Evolutionary conservation across 2,329 filamentous ascomycete genomes (phyloP), one percentile per base, ranked within the genome.

Genomic region (Neonectria magnoliae): DNA sequence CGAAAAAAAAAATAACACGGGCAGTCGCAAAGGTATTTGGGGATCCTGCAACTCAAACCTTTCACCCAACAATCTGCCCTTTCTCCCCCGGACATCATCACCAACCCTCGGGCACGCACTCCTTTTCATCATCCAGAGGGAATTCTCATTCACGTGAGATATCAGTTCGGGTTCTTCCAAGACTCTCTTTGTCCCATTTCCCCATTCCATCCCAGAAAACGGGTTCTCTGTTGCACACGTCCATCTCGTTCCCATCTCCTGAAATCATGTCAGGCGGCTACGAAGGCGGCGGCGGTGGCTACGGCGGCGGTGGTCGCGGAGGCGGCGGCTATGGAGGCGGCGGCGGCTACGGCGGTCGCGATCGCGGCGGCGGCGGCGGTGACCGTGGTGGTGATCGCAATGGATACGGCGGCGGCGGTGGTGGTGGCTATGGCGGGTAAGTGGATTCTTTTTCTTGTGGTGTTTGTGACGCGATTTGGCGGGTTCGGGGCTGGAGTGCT

Each of bases 321-420:
- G 67, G 67, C 66, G 71, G 70, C 57, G 66, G 68, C 22, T 16
- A 14, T 42, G 71, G 72, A 64, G 64, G 65, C 58, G 67, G 67
- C 50, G 67, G 72, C 57, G 72, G 77, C 57, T 73, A 75, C 54
- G 72, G 75, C 60, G 69, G 69, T 62, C 71, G 73, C 65, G 70
- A 75, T 61, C 68, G 72, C 62, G 78, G 76, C 62, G 70, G 75
- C 55, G 74, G 77, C 38, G 38, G 79, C 60, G 71, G 75, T 58
- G 78, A 79, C 74, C 84, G 84, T 62, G 84, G 85, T 79, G 79
- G 85, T 79, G 79, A 80, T 64, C 76, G 78, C 68, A 80, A 79
- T 68, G 79, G 78, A 61, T 77, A 75, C 45, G 81, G 79, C 51
- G 81, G 77, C 63, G 78, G 78, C 50, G 81, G 77, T 68, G 73